These are phyloP conservation scores for Epichloe coenophiala DNA, from an alignment of 2,329 filamentous ascomycete genomes.

Conservation along the genomic window DNA sequence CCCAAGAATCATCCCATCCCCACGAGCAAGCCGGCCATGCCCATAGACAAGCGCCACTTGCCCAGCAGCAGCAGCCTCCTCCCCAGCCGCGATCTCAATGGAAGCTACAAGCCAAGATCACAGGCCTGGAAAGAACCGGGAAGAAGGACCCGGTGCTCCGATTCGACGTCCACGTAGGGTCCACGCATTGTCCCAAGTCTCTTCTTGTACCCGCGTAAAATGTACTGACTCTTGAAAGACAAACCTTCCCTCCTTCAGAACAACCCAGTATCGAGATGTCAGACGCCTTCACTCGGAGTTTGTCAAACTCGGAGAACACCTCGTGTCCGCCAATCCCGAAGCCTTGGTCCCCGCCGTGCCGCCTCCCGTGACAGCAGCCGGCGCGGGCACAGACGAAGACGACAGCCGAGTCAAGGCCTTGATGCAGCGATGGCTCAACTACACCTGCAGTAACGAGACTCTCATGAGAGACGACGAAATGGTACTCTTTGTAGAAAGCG, in stretches of 20 bases:
- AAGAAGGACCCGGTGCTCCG: slow-evolving; percentile 91
- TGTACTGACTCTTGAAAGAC: slow-evolving; percentile 43
- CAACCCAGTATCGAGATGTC: slow-evolving; percentile 95
- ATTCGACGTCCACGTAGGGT: slow-evolving; percentile 83
- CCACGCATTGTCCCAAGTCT: background rate
- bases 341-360: slow-evolving; percentile 88
- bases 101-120: slow-evolving; percentile 89
- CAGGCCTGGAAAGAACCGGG: slow-evolving; percentile 78
- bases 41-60: slow-evolving; percentile 16
- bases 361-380: slow-evolving; percentile 85
- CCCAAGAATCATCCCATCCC: slow-evolving; percentile 7
- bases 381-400: slow-evolving; percentile 91
- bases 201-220: background rate
- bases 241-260: slow-evolving; percentile 95
- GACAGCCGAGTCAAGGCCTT: slow-evolving; percentile 77
- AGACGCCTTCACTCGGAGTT: slow-evolving; percentile 93
- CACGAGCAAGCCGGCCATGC: slow-evolving; percentile 7
- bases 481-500: slow-evolving; percentile 96
- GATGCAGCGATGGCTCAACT: slow-evolving; percentile 91
- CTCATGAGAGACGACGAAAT: slow-evolving; percentile 94
- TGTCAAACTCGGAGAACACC: slow-evolving; percentile 85
- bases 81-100: slow-evolving; percentile 51
- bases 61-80: slow-evolving; percentile 38
- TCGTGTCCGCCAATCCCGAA: slow-evolving; percentile 96
- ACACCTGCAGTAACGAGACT: slow-evolving; percentile 81